These are phyloP conservation scores for Saksenaea oblongispora DNA, from an alignment of 371 early-diverging fungal species.

Conservation along the genomic window DNA sequence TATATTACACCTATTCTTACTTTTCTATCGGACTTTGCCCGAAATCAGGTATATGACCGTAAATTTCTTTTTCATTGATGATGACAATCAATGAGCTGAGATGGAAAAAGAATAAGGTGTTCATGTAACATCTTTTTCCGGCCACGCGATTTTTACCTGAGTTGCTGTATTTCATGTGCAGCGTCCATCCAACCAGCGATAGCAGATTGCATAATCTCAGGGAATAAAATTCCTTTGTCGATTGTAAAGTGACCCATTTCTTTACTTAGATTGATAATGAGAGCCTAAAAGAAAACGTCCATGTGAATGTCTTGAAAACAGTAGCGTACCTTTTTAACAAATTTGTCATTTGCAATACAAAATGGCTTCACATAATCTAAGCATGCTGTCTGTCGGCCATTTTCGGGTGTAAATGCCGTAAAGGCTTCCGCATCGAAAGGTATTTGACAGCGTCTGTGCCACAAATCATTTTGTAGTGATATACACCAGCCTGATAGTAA, in stretches of 20 bases:
- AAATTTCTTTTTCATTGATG: slow-evolving; percentile 12
- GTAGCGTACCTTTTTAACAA: slow-evolving; percentile 11
- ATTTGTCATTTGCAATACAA: slow-evolving; percentile 7
- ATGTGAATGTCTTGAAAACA: background rate
- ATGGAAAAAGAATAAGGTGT: background rate
- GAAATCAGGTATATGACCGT: slow-evolving; percentile 4
- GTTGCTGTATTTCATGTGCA: background rate
- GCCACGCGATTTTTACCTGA: background rate
- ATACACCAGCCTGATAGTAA: slow-evolving; percentile 9
- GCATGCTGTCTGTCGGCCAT: background rate
- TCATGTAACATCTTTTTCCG: background rate
- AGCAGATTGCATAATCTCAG: background rate
- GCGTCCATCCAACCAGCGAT: slow-evolving; percentile 12
- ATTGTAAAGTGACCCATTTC: background rate
- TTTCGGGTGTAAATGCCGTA: background rate
- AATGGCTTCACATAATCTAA: slow-evolving; percentile 8
- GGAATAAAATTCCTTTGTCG: slow-evolving; percentile 7
- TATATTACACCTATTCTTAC: background rate
- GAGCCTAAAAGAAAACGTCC: slow-evolving; percentile 2
- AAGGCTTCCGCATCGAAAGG: slow-evolving; percentile 6
- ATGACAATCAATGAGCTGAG: slow-evolving; percentile 12
- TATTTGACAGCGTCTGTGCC: slow-evolving; percentile 8
- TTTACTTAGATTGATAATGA: slow-evolving; percentile 7
- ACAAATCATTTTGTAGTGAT: slow-evolving; percentile 1
- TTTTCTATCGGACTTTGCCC: background rate